A percentile compares a stretch with the other conserved stretches of the same genome.
These are phyloP conservation scores for Pelargonium cotyledonis DNA, from an alignment of 441 rosid species.

Conservation along the genomic window DNA sequence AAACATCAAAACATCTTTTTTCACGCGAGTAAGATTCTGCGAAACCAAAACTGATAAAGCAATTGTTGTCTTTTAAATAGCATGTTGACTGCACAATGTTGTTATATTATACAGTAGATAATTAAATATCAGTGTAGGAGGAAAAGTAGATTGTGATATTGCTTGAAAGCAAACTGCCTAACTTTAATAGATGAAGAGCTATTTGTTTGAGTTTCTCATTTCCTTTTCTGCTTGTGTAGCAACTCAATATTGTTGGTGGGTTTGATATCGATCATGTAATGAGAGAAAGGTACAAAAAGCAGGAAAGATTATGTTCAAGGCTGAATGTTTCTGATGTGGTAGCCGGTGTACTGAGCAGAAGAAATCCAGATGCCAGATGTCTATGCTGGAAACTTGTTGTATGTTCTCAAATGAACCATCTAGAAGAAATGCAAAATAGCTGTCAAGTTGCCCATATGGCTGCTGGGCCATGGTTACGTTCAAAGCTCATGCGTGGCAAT, in stretches of 20 bases:
- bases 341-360: slow-evolving; percentile 37
- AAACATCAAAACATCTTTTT: no score
- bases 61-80: no score
- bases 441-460: slow-evolving; percentile 30
- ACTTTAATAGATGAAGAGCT: neutral
- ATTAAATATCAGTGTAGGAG: no score
- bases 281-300: slow-evolving; percentile 56
- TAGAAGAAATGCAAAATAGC: slow-evolving; percentile 25
- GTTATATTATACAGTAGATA: no score
- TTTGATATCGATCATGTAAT: slow-evolving; percentile 65
- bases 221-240: slow-evolving; percentile 33
- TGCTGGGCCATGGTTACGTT: slow-evolving; percentile 56
- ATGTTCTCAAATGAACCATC: slow-evolving; percentile 40
- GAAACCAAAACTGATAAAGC: no score
- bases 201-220: slow-evolving; percentile 10
- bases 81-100: no score
- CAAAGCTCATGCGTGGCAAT: slow-evolving; percentile 62
- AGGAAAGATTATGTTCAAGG: slow-evolving; percentile 65
- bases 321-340: slow-evolving; percentile 77
- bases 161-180: slow-evolving; percentile 5
- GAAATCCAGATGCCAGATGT: slow-evolving; percentile 61
- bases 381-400: slow-evolving; percentile 78
- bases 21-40: no score
- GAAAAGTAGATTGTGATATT: neutral
- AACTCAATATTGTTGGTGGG: slow-evolving; percentile 29